Conservation (phyloP, 805 yeast genomes). For the Wickerhamiella siamensis region DNA sequence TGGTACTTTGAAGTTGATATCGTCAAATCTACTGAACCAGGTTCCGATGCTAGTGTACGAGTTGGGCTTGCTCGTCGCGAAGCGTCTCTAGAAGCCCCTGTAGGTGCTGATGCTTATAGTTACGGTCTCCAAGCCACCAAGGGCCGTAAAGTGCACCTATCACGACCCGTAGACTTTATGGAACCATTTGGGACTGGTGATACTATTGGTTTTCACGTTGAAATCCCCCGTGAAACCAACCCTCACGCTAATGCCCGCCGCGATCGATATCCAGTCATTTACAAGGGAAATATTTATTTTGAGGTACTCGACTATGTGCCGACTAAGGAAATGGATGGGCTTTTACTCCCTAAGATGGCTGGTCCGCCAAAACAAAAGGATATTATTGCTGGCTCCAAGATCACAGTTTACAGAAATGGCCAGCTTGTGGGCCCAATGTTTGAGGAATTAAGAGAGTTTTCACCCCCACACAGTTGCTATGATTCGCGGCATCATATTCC, state of each 20-base stretch:
- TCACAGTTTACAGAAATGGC: conserved; percentile 71
- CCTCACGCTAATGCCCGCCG: conserved; percentile 25
- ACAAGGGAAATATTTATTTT: conserved; percentile 59
- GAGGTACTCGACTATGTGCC: conserved; percentile 73
- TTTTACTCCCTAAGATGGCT: conserved; percentile 30
- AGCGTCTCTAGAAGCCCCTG: conserved; percentile 85
- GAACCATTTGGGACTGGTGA: conserved; percentile 62
- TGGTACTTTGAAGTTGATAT: conserved; percentile 71
- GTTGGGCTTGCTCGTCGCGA: conserved; percentile 76
- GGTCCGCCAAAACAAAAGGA: conserved; percentile 12
- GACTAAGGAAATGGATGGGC: conserved; percentile 57
- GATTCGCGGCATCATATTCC: conserved; percentile 15
- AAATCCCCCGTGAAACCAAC: conserved; percentile 38
- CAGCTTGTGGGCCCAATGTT: conserved; percentile 47
- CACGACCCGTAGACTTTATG: conserved; percentile 49
- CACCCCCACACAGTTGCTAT: conserved; percentile 58
- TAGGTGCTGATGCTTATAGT: conserved; percentile 89
- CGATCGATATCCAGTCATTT: conserved; percentile 79
- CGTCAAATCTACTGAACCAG: conserved; percentile 25
- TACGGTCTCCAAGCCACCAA: conserved; percentile 74
- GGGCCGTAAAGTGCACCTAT: conserved; percentile 63
- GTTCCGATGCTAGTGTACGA: conserved; percentile 45
- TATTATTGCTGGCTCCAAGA: conserved; percentile 34
- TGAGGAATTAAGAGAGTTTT: conserved; percentile 52
- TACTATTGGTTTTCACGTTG: conserved; percentile 61